Evolutionary conservation across 257 asterid genomes (phyloP).

Genomic region (Agastache rugosa): DNA sequence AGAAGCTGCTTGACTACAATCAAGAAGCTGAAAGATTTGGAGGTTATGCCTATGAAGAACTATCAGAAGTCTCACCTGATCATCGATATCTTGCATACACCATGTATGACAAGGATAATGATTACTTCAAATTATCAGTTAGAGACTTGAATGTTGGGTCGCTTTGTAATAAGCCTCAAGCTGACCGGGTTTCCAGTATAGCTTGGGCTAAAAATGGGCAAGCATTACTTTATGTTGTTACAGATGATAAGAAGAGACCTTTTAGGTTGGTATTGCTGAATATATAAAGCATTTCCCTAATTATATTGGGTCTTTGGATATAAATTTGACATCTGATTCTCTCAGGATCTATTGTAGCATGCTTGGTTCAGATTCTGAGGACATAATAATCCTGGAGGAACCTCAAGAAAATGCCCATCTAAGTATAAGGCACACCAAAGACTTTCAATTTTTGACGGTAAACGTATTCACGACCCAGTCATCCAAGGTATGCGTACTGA

Average conservation of each 20-base stretch:
- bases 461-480: slow-evolving; percentile 65
- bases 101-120: slow-evolving; percentile 91
- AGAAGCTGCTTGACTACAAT: slow-evolving; percentile 88
- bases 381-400: slow-evolving; percentile 76
- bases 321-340: slow-evolving; percentile 37
- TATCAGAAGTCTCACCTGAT: slow-evolving; percentile 94
- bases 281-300: slow-evolving; percentile 16
- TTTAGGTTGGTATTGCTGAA: slow-evolving; percentile 62
- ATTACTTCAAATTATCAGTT: slow-evolving; percentile 71
- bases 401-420: slow-evolving; percentile 68
- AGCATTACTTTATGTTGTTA: slow-evolving; percentile 78
- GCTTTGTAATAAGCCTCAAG: slow-evolving; percentile 78
- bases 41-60: slow-evolving; percentile 90
- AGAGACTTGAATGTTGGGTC: slow-evolving; percentile 87
- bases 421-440: slow-evolving; percentile 78
- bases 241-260: slow-evolving; percentile 84
- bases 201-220: slow-evolving; percentile 97
- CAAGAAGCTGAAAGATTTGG: slow-evolving; percentile 94
- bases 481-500: slow-evolving; percentile 72
- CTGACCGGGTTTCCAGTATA: slow-evolving; percentile 75
- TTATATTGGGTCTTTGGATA: slow-evolving; percentile 23
- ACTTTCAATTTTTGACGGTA: slow-evolving; percentile 70
- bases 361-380: slow-evolving; percentile 72
- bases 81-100: slow-evolving; percentile 94
- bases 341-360: slow-evolving; percentile 80